Evolutionary conservation across 768 basidiomycete genomes (phyloP), one percentile per base, ranked within the genome.

Genomic region (Fibroporia radiculosa): DNA sequence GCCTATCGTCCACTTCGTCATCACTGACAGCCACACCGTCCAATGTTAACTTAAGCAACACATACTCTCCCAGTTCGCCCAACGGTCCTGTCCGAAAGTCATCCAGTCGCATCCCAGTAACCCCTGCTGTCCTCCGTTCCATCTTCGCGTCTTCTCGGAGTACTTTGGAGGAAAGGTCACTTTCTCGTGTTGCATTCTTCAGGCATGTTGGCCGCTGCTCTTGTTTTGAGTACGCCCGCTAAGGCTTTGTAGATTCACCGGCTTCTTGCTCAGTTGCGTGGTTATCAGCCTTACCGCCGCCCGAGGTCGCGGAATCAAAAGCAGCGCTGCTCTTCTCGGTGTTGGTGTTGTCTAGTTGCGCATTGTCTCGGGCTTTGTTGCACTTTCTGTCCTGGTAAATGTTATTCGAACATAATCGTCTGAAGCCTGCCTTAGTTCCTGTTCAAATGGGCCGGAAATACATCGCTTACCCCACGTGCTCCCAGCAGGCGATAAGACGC

Each of bases 71-170:
- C 20, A 20, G 26, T 19, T 33, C 22, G 20, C 42, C 42, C 7
- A n/a, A 19, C 38, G 18, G 10, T 11, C 32, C 24, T 2, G 11
- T 23, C 19, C 32, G 56, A 8, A 40, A 46, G 31, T 56, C 68
- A 14, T 66, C 73, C 16, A 78, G 76, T 47, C 75, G 83, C 20
- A 84, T 91, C 40, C 87, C 88, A 44, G 84, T 91, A 16, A 90
- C 88, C 0, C 88, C 88, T 8, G 82, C 84, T 8, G 81, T 86
- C 1, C 61, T 92, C 47, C 73, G 88, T 31, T 82, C 84, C 40
- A 92, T 92, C 53, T 92, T 92, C 61, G 78, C 89, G 22, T 91
- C 87, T 11, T 91, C 88, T 18, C 77, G 88, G 12, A 82, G 84
- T 0, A 77, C 83, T 2, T 68, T 82, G 44, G 88, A 92, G 59